These are phyloP conservation scores for Coelastrella sp. DNA, from an alignment of 139 green algal genomes.

Conservation along the genomic window DNA sequence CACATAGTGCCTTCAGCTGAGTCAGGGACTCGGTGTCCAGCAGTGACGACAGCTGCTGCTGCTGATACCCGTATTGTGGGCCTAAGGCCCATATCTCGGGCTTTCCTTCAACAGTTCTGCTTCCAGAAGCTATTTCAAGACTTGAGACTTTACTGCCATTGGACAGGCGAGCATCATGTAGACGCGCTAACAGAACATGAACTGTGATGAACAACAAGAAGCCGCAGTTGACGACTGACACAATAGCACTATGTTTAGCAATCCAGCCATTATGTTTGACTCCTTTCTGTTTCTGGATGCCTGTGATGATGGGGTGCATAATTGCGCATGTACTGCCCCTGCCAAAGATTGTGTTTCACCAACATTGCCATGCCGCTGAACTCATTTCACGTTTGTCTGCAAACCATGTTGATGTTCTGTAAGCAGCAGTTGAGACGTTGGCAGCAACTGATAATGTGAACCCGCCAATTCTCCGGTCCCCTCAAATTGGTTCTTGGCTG, in stretches of 20 bases:
- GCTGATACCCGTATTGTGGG: not conserved
- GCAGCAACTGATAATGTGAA: no score
- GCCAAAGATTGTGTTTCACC: no score
- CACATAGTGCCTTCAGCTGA: slow-evolving; percentile 54
- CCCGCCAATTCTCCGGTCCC: no score
- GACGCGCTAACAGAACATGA: not conserved
- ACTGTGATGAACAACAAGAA: not conserved
- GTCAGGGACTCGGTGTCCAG: not conserved
- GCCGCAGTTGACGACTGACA: not conserved
- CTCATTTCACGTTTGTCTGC: no score
- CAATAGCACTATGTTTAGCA: not conserved
- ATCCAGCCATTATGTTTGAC: no score
- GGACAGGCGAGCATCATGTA: not conserved
- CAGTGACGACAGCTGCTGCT: not conserved
- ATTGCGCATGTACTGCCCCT: no score
- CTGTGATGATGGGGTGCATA: no score
- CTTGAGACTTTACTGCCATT: not conserved
- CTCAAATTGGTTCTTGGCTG: no score
- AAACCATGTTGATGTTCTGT: no score
- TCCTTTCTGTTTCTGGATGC: no score
- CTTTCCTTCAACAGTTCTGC: not conserved
- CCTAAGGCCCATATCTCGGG: slow-evolving; percentile 34
- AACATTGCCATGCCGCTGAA: no score
- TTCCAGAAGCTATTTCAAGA: not conserved
- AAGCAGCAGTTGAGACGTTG: no score